Base-by-base conservation (phyloP, 2,329 filamentous ascomycete species). In the Leptosphaerulina australis region DNA sequence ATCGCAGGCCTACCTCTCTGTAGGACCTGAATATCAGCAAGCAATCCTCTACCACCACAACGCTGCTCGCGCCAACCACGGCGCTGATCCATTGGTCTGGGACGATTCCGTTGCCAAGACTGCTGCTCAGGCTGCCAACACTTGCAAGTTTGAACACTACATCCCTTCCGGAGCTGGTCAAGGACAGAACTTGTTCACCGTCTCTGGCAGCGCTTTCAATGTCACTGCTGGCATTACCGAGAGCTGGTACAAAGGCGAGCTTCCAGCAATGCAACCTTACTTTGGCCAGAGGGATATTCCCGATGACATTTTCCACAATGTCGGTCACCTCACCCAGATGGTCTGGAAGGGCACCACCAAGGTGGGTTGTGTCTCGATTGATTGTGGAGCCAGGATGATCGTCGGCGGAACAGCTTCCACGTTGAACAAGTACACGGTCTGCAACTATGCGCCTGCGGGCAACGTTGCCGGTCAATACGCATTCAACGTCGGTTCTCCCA, bases 111-210 rank as follows among this genome's bases (percentile, higher is more conserved):
- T 68, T 70, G 46, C 77, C 24, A 9, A 34, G 1, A 62, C 86
- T 44, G 91, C 90, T 52, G 66, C 80, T 22, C 79, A 71, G 25
- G 96, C 91, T 73, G 77, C 81, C 31, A 93, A 92, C 62, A 80
- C 76, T 24, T 97, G 93, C 74, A 77, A 80, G 29, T 96, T 95
- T 64, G 79, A 78, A 29, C 93, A 97, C 50, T 60, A 56, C 40
- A 58, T 63, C 12, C 58, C 62, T 17, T 11, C 54, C 1, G 56
- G 53, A 18, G 51, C 39, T 46, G 79, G 81, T 34, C 93, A 97
- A 78, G 94, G 94, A 57, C 94, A 99, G 78, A 99, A 97, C 82
- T 87, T 97, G 51, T 93, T 90, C 67, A 86, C 87, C 53, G 79
- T 86, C 59, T 80, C 83, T 53, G 67, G 74, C 2, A 70, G 76